phyloP scores from a whole-genome alignment of 2,329 filamentous ascomycete genomes.

The Colletotrichum godetiae region DNA sequence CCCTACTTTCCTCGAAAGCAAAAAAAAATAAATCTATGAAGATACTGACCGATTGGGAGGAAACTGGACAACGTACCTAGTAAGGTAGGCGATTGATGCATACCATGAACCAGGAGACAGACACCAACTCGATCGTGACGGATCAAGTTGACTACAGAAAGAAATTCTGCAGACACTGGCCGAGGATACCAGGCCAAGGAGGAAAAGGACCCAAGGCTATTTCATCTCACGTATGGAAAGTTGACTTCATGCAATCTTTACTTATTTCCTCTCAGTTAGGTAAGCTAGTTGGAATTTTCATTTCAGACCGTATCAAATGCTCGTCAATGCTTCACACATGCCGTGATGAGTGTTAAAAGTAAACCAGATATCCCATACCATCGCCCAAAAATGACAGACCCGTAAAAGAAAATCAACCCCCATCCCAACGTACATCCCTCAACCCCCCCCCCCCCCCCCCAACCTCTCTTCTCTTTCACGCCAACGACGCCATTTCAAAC shows the following conservation, averaged over 20 bases:
- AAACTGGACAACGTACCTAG: too few relatives aligned
- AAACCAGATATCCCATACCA: conserved; percentile 12
- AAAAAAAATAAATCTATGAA: too few relatives aligned
- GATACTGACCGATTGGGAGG: too few relatives aligned
- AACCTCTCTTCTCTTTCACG: background rate
- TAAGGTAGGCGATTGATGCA: too few relatives aligned
- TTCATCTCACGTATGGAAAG: background rate
- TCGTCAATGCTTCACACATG: background rate
- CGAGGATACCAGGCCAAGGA: too few relatives aligned
- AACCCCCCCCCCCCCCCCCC: background rate
- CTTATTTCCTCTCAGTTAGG: background rate
- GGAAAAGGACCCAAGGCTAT: too few relatives aligned
- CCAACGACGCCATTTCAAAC: conserved; percentile 47
- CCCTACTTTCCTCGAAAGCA: too few relatives aligned
- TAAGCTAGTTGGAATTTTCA: background rate
- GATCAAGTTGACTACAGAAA: too few relatives aligned
- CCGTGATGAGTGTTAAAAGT: background rate
- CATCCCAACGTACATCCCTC: background rate
- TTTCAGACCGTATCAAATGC: conserved; percentile 7
- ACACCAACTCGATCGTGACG: too few relatives aligned
- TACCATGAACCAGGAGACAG: too few relatives aligned
- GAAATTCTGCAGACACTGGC: too few relatives aligned
- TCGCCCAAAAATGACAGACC: background rate
- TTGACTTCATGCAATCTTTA: background rate
- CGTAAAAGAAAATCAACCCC: background rate